Evolutionary conservation across 192 early-diverging fungal genomes (phyloP), one percentile per base, ranked within the genome.

Genomic region (Coemansia sp.): DNA sequence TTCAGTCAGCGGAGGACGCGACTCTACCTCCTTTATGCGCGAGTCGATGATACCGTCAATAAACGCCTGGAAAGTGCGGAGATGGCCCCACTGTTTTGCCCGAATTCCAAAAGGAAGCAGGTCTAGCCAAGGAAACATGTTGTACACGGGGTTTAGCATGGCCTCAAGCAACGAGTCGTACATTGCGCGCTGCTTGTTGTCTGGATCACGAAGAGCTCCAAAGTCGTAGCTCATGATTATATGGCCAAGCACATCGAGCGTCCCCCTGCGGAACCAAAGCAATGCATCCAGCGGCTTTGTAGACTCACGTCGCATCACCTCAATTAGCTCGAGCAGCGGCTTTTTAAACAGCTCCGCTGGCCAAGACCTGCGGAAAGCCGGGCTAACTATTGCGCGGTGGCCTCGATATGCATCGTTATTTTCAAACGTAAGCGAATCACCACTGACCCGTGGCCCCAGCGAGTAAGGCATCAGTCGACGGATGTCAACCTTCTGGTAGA

Each of bases 151-250:
- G 37, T 85, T 70, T 17, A 74, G 53, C 71, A 87, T 72, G 13
- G 71, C 72, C 11, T 76, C 67, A 5, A 82, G 72, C 53, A 89
- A 61, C 19, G 66, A 65, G 45, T 83, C 69, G 70, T 88, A 87
- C 60, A 68, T 74, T 11, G 67, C 58, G 62, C 77, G 76, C 80
- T 79, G 67, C 59, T 76, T 75, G 64, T 74, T 83, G 37, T 81
- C 70, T 0, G 80, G 72, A 42, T 83, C 67, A 41, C 75, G 64
- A 5, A 83, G 73, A 0, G 86, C 79, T 50, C 79, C 64, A 67
- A 89, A 88, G 63, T 87, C 77, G 39, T 79, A 85, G 48, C 78
- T 84, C 79, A 87, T 87, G 57, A 76, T 74, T 13, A 84, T 84
- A 13, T 75, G 75, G 16, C 86, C 86, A 57, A 89, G 74, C 37